Evolutionary conservation across 768 basidiomycete genomes (phyloP), one percentile per base, ranked within the genome.

Genomic region (Lentinula guzmanii): DNA sequence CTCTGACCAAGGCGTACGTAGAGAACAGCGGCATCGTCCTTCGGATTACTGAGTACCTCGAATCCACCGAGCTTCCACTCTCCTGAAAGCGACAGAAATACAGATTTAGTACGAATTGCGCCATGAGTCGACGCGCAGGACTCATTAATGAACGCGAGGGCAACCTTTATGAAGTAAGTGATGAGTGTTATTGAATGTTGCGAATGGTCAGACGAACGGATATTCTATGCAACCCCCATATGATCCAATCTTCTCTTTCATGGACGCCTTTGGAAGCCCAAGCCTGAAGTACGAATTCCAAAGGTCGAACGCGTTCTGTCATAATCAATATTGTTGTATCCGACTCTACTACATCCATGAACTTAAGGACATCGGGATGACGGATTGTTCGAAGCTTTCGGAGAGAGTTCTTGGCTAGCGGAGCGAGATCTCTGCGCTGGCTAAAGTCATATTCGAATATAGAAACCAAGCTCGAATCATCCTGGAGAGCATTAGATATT

Each of bases 51-150:
- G 64, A 97, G 72, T 0, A 96, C 75, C 68, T 99, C 97, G 68
- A 98, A 95, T 0, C 96, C 96, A 18, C 93, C 95, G 7, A 99
- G 76, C 69, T 92, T 92, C 97, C 96, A 98, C 76, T 99, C 97
- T 5, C 96, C 93, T 0, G 93, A 91, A 0, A 89, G 87, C 0
- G 96, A 93, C 56, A 97, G 85, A 69, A 97, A 98, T 61, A 98
- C 84, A 1, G 91, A 86, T 61, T 82, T 80, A n/a, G 82, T 71
- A 62, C 85, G 77, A 60, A 95, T 69, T 65, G 87, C 90, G 21
- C 93, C 95, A 66, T 97, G 94, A 0, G 91, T 91, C 2, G 91
- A 92, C 28, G 82, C 74, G 58, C 85, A 89, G 7, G 91, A 81
- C 45, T 92, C 89, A 67, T 98, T 98, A 60, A 98, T 71, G 73